Conservation (phyloP, 306 rosid genomes). For the Pachyrhizus erosus region DNA sequence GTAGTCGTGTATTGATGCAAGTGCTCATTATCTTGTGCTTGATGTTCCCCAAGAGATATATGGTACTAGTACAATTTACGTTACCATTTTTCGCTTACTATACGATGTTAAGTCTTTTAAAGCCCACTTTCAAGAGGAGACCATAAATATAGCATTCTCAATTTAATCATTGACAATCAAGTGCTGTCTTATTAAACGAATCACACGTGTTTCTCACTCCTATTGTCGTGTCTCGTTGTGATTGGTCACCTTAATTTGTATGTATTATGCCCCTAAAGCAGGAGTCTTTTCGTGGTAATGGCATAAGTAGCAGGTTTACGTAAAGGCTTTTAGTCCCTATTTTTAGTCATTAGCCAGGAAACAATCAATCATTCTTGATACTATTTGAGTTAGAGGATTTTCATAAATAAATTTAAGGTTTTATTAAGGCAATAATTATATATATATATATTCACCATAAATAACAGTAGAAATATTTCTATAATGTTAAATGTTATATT, state of each 20-base stretch:
- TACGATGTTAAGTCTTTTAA: not conserved
- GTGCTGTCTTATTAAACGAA: not conserved
- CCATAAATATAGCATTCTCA: not conserved
- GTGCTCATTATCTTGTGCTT: constrained; percentile 6
- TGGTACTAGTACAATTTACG: not conserved
- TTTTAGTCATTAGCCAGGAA: not conserved
- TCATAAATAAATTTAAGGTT: not conserved
- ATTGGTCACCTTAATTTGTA: constrained; percentile 23
- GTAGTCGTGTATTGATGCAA: constrained; percentile 2
- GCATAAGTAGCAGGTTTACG: not conserved
- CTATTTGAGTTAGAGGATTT: not conserved
- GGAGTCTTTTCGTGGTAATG: not conserved
- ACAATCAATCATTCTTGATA: not conserved
- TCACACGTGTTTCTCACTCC: constrained; percentile 5
- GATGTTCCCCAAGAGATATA: not conserved
- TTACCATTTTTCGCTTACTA: constrained; percentile 4
- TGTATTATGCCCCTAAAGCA: not conserved
- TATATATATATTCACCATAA: no score
- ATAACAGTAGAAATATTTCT: no score
- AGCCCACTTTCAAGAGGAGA: not conserved
- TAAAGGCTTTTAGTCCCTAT: constrained; percentile 3
- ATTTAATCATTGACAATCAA: not conserved
- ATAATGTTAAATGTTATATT: not conserved
- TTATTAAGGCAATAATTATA: not conserved
- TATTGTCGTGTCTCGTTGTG: constrained; percentile 1